Evolutionary conservation across 2,329 filamentous ascomycete genomes (phyloP).

Genomic region (Exophiala calicioides): DNA sequence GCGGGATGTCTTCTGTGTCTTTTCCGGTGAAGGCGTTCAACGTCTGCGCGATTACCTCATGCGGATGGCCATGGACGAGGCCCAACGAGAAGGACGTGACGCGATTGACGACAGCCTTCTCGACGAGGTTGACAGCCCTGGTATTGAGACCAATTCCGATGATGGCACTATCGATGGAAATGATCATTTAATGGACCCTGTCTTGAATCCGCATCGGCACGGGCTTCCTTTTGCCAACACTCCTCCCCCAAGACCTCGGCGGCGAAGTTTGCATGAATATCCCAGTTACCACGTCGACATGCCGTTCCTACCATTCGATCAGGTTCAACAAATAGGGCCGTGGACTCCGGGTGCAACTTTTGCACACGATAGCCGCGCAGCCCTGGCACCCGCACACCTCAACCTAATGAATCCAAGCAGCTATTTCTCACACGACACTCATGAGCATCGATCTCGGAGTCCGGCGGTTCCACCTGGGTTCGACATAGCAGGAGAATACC

Average conservation of each 20-base stretch:
- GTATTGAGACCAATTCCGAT: constrained; percentile 31
- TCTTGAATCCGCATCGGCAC: constrained; percentile 23
- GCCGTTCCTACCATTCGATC: constrained; percentile 29
- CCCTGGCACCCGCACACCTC: constrained; percentile 18
- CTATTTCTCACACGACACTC: constrained; percentile 12
- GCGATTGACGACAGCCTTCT: constrained; percentile 30
- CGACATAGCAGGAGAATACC: constrained; percentile 19
- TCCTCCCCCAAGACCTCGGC: constrained; percentile 23
- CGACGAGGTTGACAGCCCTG: constrained; percentile 31
- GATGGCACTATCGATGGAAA: constrained; percentile 33
- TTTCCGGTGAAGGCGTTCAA: constrained; percentile 81
- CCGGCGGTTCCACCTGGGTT: constrained; percentile 13
- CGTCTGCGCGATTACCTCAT: constrained; percentile 79
- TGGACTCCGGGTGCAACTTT: constrained; percentile 28
- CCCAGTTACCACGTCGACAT: constrained; percentile 32
- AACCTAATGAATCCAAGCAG: constrained; percentile 13
- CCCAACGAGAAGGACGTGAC: constrained; percentile 28
- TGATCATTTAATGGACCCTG: constrained; percentile 28
- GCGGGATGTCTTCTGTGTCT: constrained; percentile 94
- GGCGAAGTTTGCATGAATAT: constrained; percentile 31
- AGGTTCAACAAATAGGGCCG: constrained; percentile 27
- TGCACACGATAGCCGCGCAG: constrained; percentile 19
- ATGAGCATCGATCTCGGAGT: constrained; percentile 22
- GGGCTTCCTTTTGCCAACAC: constrained; percentile 22
- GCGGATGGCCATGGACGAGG: constrained; percentile 30